Evolutionary conservation across 176 grass and related monocot species (phyloP).

Genomic region (Rhynchospora breviuscula): DNA sequence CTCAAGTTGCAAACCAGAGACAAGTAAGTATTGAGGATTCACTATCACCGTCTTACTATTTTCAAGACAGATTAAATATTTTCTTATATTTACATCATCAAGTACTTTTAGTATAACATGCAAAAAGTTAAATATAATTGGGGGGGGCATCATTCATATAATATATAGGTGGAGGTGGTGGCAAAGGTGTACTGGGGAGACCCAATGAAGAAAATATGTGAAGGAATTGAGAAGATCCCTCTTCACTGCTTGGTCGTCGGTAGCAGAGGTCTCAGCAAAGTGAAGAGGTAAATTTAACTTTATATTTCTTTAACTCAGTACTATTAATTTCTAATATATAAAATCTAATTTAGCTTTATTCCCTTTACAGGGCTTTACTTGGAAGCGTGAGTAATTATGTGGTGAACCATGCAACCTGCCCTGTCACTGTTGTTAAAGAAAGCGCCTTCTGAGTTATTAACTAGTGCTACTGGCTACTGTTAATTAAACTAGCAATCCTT

Average conservation of each 20-base stretch:
- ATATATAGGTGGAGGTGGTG: constrained; percentile 50
- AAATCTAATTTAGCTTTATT: not conserved
- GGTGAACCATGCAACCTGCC: constrained; percentile 46
- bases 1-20: constrained; percentile 39
- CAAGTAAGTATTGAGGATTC: constrained; percentile 25
- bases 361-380: constrained; percentile 53
- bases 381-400: constrained; percentile 66
- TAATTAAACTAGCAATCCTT: not conserved
- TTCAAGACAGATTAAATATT: not conserved
- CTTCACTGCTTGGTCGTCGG: constrained; percentile 51
- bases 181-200: constrained; percentile 61
- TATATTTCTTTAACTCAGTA: not conserved
- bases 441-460: not conserved
- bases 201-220: constrained; percentile 43
- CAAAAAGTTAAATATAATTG: not conserved
- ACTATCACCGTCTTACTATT: not conserved
- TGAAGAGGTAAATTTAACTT: constrained; percentile 48
- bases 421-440: constrained; percentile 70
- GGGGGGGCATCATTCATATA: not conserved
- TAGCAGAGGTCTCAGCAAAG: constrained; percentile 55
- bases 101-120: not conserved
- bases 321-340: not conserved
- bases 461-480: not conserved
- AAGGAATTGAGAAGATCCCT: constrained; percentile 43
- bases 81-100: not conserved